Conservation (phyloP, 2,329 filamentous ascomycete species). For the Grosmannia clavigera region DNA sequence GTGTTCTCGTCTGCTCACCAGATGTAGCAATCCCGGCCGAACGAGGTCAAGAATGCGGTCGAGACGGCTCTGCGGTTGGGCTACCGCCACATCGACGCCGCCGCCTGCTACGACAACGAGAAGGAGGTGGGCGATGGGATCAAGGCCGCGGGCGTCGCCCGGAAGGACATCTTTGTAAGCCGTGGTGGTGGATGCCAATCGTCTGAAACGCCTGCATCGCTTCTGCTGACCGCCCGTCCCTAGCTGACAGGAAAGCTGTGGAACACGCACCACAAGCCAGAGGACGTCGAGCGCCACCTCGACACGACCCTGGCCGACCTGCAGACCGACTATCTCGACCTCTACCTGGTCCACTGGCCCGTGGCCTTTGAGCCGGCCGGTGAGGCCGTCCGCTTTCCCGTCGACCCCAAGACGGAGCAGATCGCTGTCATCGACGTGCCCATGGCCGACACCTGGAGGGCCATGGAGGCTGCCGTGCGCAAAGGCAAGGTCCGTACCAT, state of each 20-base stretch:
- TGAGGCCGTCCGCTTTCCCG: conserved; percentile 1
- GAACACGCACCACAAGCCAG: conserved; percentile 48
- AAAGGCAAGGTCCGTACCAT: conserved; percentile 42
- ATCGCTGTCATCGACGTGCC: conserved; percentile 26
- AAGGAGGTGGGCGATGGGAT: conserved; percentile 53
- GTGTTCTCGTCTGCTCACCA: background rate
- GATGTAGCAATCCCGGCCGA: conserved; percentile 1
- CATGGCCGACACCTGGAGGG: conserved; percentile 31
- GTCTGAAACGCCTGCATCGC: no score
- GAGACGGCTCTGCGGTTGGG: conserved; percentile 17
- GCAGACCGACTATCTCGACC: conserved; percentile 52
- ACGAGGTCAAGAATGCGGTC: conserved; percentile 1
- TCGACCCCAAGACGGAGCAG: background rate
- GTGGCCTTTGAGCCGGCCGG: conserved; percentile 12
- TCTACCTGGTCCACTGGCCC: conserved; percentile 51
- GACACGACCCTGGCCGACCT: conserved; percentile 42
- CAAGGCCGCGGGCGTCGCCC: conserved; percentile 40
- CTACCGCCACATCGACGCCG: conserved; percentile 39
- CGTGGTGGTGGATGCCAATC: no score
- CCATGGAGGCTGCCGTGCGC: conserved; percentile 40
- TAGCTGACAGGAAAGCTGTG: conserved; percentile 39
- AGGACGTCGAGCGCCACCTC: conserved; percentile 47
- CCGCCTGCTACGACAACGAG: conserved; percentile 51
- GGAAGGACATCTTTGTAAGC: conserved; percentile 44
- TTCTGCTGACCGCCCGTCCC: no score